Conservation (phyloP, 164 flowering plant species). For the Hamamelis virginiana region DNA sequence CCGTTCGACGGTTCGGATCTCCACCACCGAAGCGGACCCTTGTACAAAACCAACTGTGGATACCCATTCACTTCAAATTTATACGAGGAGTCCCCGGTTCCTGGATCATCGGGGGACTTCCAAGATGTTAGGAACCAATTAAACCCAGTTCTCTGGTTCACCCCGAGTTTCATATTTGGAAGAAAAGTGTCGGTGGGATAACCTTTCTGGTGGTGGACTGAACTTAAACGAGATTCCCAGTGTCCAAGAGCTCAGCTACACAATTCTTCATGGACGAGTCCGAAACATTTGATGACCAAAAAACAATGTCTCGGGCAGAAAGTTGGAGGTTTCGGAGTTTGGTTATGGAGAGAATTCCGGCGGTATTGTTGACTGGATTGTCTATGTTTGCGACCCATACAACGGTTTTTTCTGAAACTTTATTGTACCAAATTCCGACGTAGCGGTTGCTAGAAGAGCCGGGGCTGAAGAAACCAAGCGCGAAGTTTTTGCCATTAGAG, state of each 20-base stretch:
- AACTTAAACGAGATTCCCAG: constrained; percentile 47
- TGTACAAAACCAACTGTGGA: constrained; percentile 31
- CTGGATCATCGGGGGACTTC: constrained; percentile 40
- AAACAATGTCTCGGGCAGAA: background rate
- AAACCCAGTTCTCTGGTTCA: constrained; percentile 31
- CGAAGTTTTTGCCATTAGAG: constrained; percentile 28
- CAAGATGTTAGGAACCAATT: constrained; percentile 42
- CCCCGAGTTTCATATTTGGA: constrained; percentile 48
- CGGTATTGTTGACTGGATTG: constrained; percentile 33
- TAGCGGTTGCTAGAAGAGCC: constrained; percentile 28
- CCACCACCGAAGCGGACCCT: constrained; percentile 15
- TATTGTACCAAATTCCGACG: constrained; percentile 48
- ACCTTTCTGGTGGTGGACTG: constrained; percentile 19
- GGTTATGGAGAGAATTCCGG: constrained; percentile 32
- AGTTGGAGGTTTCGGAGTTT: constrained; percentile 25
- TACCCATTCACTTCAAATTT: constrained; percentile 22
- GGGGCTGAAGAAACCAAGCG: constrained; percentile 50
- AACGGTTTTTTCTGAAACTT: constrained; percentile 18
- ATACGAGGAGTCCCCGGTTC: constrained; percentile 29
- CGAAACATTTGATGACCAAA: constrained; percentile 36
- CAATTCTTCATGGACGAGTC: background rate
- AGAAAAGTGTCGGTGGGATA: constrained; percentile 36
- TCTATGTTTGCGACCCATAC: constrained; percentile 67
- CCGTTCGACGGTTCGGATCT: constrained; percentile 53
- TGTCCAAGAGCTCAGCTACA: constrained; percentile 37